Conservation (phyloP, 345 rosid genomes). For the Mangifera indica region DNA sequence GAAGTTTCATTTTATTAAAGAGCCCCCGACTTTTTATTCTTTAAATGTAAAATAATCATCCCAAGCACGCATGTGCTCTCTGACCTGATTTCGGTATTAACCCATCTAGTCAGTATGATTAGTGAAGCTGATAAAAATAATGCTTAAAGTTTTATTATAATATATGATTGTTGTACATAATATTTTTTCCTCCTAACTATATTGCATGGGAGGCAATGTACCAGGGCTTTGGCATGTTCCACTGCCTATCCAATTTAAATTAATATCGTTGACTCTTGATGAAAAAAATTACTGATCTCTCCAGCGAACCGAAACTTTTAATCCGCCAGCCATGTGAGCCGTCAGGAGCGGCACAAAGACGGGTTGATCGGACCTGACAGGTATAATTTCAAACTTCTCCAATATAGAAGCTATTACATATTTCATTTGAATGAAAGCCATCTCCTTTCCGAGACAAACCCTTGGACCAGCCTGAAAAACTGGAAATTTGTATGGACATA, state of each 20-base stretch:
- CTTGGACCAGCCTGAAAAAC: slow-evolving; percentile 83
- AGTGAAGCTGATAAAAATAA: background rate
- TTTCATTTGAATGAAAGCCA: slow-evolving; percentile 78
- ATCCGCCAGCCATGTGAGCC: slow-evolving; percentile 66
- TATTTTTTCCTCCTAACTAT: slow-evolving; percentile 1
- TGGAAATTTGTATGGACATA: slow-evolving; percentile 55
- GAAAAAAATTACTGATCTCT: slow-evolving; percentile 22
- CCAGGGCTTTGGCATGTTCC: background rate
- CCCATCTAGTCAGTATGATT: background rate
- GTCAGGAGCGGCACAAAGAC: slow-evolving; percentile 51
- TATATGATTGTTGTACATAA: slow-evolving; percentile 1
- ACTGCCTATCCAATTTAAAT: background rate
- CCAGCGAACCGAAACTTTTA: slow-evolving; percentile 42
- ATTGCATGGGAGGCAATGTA: background rate
- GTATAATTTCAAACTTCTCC: slow-evolving; percentile 34
- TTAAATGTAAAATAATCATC: slow-evolving; percentile 10
- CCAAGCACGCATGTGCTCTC: slow-evolving; percentile 8
- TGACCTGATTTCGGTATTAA: slow-evolving; percentile 1
- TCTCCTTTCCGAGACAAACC: slow-evolving; percentile 69
- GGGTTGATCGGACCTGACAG: slow-evolving; percentile 29
- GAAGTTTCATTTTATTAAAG: background rate
- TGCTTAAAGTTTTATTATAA: background rate
- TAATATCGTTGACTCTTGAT: slow-evolving; percentile 13
- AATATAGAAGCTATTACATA: slow-evolving; percentile 48
- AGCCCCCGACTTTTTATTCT: background rate